Percentiles rank a stretch among this genome's conserved stretches.
Evolutionary conservation across 2,329 filamentous ascomycete species (phyloP).

Genomic region (Cadophora malorum): DNA sequence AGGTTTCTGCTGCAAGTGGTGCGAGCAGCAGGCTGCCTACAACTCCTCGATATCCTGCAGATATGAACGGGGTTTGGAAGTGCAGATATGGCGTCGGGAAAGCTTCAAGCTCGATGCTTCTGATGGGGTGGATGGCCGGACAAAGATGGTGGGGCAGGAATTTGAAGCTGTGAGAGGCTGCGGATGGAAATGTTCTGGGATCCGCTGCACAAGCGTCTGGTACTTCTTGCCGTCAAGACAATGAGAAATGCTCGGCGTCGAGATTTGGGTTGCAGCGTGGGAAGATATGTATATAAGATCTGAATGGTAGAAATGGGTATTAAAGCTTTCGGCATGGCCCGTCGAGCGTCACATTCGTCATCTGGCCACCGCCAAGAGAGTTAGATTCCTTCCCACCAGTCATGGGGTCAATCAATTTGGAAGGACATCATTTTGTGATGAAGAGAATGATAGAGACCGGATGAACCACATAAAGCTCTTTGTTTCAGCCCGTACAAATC

Average conservation of each 20-base stretch:
- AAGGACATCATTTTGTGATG: background rate
- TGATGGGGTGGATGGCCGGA: background rate
- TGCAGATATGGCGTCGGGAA: conserved; percentile 20
- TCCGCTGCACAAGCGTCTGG: background rate
- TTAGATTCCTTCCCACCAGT: background rate
- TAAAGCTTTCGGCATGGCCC: conserved; percentile 19
- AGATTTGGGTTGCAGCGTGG: background rate
- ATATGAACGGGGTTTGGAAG: conserved; percentile 13
- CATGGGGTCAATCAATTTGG: background rate
- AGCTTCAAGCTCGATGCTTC: conserved; percentile 2
- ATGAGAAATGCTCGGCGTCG: background rate
- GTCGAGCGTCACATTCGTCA: conserved; percentile 15
- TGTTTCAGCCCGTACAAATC: background rate
- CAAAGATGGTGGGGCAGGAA: conserved; percentile 15
- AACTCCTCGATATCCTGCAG: conserved; percentile 4
- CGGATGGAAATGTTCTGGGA: background rate
- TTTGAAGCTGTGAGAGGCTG: conserved; percentile 11
- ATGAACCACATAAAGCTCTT: background rate
- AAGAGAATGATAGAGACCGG: background rate
- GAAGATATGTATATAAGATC: background rate
- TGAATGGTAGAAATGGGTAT: background rate
- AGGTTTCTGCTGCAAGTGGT: conserved; percentile 18
- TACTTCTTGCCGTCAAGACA: background rate
- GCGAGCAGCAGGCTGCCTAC: conserved; percentile 16
- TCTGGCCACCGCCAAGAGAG: conserved; percentile 22